Percentiles rank a stretch among this genome's conserved stretches.
phyloP scores from a whole-genome alignment of 2,329 filamentous ascomycete species.

The Fonsecaea pugnacius region DNA sequence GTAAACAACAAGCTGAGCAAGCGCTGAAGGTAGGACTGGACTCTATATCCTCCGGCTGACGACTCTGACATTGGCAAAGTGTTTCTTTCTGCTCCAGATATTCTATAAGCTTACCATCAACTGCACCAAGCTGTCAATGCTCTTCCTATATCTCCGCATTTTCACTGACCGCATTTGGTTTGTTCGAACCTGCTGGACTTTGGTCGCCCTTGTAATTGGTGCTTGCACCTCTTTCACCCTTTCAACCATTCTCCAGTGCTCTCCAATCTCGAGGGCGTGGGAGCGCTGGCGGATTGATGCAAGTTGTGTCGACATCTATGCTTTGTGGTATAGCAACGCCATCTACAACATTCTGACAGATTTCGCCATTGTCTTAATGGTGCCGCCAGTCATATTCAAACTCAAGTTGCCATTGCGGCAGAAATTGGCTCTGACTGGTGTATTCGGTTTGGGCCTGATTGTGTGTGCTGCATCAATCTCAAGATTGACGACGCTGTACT shows the following conservation, averaged over 20 bases:
- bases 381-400: conserved; percentile 42
- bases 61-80: conserved; percentile 40
- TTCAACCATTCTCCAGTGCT: conserved; percentile 58
- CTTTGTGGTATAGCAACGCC: conserved; percentile 57
- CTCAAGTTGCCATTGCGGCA: conserved; percentile 45
- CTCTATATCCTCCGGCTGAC: background rate
- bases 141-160: conserved; percentile 60
- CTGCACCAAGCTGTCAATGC: conserved; percentile 58
- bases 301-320: conserved; percentile 31
- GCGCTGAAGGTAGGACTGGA: conserved; percentile 28
- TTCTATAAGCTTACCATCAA: conserved; percentile 62
- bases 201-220: conserved; percentile 51
- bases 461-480: conserved; percentile 39
- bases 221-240: conserved; percentile 54
- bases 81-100: conserved; percentile 58
- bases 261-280: conserved; percentile 54
- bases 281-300: conserved; percentile 39
- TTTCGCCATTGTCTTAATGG: conserved; percentile 43
- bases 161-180: conserved; percentile 55
- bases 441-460: conserved; percentile 44
- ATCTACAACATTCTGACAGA: conserved; percentile 45
- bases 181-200: conserved; percentile 48
- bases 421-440: conserved; percentile 55
- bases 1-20: conserved; percentile 34
- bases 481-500: conserved; percentile 43